A percentile compares a stretch with the other conserved stretches of the same genome.
Conservation (phyloP, 192 early-diverging fungal species). For the Rhizophlyctis rosea region DNA sequence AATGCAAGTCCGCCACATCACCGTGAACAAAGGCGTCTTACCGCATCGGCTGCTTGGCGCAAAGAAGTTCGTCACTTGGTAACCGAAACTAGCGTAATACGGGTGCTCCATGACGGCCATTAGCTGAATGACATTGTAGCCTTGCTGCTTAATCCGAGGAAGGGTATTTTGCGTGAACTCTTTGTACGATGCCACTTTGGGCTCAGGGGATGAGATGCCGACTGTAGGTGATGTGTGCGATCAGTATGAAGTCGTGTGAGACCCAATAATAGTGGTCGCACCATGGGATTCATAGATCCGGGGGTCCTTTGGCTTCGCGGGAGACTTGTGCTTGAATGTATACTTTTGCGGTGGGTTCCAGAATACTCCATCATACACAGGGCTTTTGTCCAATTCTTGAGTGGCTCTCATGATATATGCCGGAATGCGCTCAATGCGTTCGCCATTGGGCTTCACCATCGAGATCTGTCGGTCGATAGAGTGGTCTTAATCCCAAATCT, state of each 20-base stretch:
- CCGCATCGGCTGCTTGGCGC: slow-evolving; percentile 89
- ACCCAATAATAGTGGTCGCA: no score
- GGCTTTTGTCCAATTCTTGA: slow-evolving; percentile 78
- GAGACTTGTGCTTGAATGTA: slow-evolving; percentile 71
- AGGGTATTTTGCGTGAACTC: slow-evolving; percentile 85
- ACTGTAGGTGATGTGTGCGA: slow-evolving; percentile 63
- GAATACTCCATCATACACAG: slow-evolving; percentile 88
- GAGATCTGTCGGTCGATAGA: slow-evolving; percentile 50
- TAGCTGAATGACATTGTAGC: slow-evolving; percentile 55
- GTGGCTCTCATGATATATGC: slow-evolving; percentile 82
- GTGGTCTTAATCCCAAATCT: slow-evolving; percentile 3
- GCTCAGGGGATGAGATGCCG: slow-evolving; percentile 87
- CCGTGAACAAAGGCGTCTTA: neutral
- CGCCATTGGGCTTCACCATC: slow-evolving; percentile 68
- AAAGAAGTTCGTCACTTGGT: slow-evolving; percentile 97
- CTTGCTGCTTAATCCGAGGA: slow-evolving; percentile 76
- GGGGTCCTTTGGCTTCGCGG: slow-evolving; percentile 60
- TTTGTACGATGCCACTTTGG: slow-evolving; percentile 77
- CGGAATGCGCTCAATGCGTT: slow-evolving; percentile 84
- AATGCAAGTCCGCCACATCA: neutral
- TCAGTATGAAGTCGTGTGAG: no score
- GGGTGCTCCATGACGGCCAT: slow-evolving; percentile 98
- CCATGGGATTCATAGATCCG: slow-evolving; percentile 95
- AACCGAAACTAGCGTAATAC: slow-evolving; percentile 97
- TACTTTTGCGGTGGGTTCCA: slow-evolving; percentile 87